Evolutionary conservation across 352 stramenopile genomes (phyloP).

Genomic region (Globisporangium barbulae): DNA sequence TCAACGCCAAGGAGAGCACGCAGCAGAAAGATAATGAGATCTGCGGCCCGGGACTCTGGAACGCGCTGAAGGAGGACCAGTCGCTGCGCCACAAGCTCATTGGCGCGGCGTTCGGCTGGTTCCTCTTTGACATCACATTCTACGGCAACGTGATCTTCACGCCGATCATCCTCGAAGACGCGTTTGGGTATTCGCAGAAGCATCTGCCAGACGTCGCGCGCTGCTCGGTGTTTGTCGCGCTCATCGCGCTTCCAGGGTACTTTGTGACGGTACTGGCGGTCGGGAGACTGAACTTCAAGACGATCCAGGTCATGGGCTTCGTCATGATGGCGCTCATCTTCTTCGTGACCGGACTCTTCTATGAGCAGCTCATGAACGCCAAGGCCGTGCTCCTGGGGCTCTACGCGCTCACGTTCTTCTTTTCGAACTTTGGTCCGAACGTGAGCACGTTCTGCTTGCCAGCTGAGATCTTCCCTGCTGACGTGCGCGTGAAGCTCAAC

Average conservation of each 20-base stretch:
- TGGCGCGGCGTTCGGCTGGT: conserved; percentile 86
- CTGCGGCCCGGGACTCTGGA: conserved; percentile 12
- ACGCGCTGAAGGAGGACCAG: conserved; percentile 24
- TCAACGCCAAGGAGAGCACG: conserved; percentile 60
- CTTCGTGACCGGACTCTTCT: conserved; percentile 46
- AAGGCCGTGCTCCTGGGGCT: conserved; percentile 52
- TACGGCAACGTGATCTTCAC: conserved; percentile 90
- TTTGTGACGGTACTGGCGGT: conserved; percentile 60
- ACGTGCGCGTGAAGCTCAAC: conserved; percentile 77
- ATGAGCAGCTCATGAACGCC: conserved; percentile 41
- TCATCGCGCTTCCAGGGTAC: conserved; percentile 71
- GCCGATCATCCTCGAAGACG: conserved; percentile 73
- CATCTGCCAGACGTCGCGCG: conserved; percentile 54
- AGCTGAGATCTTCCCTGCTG: conserved; percentile 69
- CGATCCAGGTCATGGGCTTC: conserved; percentile 85
- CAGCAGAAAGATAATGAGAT: conserved; percentile 42
- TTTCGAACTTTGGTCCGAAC: conserved; percentile 88
- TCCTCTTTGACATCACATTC: conserved; percentile 91
- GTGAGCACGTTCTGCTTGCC: conserved; percentile 85
- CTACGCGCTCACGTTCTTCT: conserved; percentile 85
- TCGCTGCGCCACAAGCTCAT: conserved; percentile 55
- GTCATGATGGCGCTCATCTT: conserved; percentile 68
- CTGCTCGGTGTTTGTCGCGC: conserved; percentile 66
- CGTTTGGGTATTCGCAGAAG: conserved; percentile 53
- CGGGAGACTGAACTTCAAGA: conserved; percentile 63